A percentile compares a stretch with the other conserved stretches of the same genome.
Conservation (phyloP, 2,329 filamentous ascomycete genomes). For the Blumeria hordei region DNA sequence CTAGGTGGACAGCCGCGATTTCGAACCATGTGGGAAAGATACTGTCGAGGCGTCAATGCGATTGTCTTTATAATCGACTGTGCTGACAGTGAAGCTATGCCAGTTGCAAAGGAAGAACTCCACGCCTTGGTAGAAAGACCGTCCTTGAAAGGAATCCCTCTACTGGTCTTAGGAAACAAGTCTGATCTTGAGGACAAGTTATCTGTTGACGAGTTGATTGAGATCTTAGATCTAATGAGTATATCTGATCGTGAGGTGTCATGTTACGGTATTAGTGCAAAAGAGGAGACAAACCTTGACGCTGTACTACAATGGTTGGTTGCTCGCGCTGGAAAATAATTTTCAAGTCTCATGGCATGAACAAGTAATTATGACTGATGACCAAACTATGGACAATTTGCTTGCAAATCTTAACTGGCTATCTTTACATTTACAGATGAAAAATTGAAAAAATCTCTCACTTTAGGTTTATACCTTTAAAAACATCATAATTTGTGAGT, state of each 20-base stretch:
- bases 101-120: constrained; percentile 75
- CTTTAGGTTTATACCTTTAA: too few species aligned
- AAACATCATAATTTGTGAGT: too few species aligned
- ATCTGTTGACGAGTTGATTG: constrained; percentile 86
- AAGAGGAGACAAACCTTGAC: constrained; percentile 96
- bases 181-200: constrained; percentile 81
- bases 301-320: constrained; percentile 94
- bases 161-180: constrained; percentile 91
- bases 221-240: constrained; percentile 67
- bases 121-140: constrained; percentile 71
- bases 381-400: too few species aligned
- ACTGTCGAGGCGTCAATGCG: constrained; percentile 89
- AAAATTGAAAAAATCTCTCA: too few species aligned
- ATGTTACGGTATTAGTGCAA: constrained; percentile 96
- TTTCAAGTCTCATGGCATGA: not conserved
- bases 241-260: constrained; percentile 86
- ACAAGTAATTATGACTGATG: too few species aligned
- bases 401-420: too few species aligned
- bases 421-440: too few species aligned
- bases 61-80: constrained; percentile 98
- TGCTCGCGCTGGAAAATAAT: constrained; percentile 40
- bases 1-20: constrained; percentile 91
- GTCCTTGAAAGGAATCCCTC: constrained; percentile 66
- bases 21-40: constrained; percentile 97
- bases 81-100: constrained; percentile 57